These are phyloP conservation scores for Cryptosporidium bovis DNA, from an alignment of 169 alveolate species.

Conservation along the genomic window DNA sequence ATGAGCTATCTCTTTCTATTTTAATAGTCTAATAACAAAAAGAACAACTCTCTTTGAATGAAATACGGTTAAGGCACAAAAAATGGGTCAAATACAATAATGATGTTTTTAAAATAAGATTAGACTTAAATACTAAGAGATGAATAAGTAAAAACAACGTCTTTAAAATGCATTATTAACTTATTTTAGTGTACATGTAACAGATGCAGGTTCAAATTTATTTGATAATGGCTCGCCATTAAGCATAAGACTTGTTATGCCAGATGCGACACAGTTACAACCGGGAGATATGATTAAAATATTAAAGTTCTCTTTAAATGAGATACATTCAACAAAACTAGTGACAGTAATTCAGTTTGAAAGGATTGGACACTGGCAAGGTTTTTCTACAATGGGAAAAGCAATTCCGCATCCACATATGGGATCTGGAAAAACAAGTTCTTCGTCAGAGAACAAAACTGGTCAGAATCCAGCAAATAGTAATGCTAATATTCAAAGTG, in stretches of 20 bases:
- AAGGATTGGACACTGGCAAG: conserved; percentile 67
- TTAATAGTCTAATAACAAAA: too few relatives aligned
- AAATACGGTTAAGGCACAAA: too few relatives aligned
- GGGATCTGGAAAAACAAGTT: conserved; percentile 57
- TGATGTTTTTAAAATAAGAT: too few relatives aligned
- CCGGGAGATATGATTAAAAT: conserved; percentile 71
- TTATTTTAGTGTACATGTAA: conserved; percentile 50
- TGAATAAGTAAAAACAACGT: neutral
- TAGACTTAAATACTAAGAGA: too few relatives aligned
- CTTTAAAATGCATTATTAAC: neutral
- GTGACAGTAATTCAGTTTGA: conserved; percentile 69
- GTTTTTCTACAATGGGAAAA: conserved; percentile 65
- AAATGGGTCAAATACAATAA: too few relatives aligned
- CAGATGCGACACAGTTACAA: conserved; percentile 72
- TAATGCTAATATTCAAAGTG: neutral
- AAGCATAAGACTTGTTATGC: conserved; percentile 73
- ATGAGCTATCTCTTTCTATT: too few relatives aligned
- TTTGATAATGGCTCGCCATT: conserved; percentile 63
- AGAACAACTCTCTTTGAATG: too few relatives aligned
- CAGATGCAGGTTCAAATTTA: conserved; percentile 75
- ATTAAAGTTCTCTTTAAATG: conserved; percentile 59
- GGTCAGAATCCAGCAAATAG: neutral
- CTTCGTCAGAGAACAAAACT: neutral
- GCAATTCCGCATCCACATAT: conserved; percentile 70
- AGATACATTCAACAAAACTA: conserved; percentile 62